Evolutionary conservation across 169 alveolate species (phyloP).

Genomic region (Perkinsus marinus): DNA sequence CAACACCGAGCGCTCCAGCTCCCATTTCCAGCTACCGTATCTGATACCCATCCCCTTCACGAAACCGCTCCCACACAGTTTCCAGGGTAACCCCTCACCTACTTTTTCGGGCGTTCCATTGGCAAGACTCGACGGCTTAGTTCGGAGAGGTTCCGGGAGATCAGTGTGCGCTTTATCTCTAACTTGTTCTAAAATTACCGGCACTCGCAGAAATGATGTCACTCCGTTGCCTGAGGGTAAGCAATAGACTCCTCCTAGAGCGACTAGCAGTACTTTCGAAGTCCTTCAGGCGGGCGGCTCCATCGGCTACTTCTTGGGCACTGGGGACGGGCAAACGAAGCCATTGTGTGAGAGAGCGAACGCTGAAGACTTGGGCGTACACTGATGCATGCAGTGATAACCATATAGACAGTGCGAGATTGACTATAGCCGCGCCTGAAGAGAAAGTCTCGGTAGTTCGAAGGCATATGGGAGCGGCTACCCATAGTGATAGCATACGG

Average conservation of each 20-base stretch:
- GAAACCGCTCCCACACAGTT: too few relatives aligned
- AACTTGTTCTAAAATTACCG: background rate
- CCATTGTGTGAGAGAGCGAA: background rate
- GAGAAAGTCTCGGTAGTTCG: background rate
- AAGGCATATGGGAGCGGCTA: background rate
- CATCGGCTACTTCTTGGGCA: background rate
- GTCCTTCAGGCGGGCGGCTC: background rate
- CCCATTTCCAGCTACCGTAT: too few relatives aligned
- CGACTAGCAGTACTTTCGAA: background rate
- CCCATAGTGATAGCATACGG: background rate
- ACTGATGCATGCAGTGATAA: background rate
- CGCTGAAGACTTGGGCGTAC: background rate
- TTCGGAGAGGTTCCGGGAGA: background rate
- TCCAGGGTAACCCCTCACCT: too few relatives aligned
- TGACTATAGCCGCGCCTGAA: background rate
- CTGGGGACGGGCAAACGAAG: background rate
- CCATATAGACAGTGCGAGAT: background rate
- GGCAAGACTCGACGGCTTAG: background rate
- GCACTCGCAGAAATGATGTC: background rate
- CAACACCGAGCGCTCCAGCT: too few relatives aligned
- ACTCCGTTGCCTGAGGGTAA: background rate
- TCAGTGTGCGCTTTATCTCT: background rate
- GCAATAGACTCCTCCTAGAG: background rate
- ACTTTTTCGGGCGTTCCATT: background rate
- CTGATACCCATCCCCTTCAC: too few relatives aligned